Percentiles rank a stretch among this genome's conserved stretches.
Conservation (phyloP, 225 moss, liverwort and hornwort species). For the Physcomitrium patens region DNA sequence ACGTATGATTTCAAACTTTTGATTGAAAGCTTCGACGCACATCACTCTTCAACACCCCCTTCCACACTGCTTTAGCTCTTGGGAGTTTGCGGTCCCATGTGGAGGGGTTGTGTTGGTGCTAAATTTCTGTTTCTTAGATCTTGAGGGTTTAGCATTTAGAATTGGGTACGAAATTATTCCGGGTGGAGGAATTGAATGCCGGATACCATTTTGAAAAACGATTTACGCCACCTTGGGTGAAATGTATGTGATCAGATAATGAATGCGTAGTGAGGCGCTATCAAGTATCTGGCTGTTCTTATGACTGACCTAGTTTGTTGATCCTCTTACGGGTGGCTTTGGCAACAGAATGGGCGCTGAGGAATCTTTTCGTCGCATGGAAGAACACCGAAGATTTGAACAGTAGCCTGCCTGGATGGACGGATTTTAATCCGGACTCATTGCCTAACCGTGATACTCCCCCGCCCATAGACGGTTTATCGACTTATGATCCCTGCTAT, state of each 20-base stretch:
- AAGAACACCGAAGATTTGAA: neutral
- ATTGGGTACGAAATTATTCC: neutral
- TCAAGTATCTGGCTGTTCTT: neutral
- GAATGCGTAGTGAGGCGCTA: neutral
- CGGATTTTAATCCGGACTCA: neutral
- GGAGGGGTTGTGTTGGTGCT: neutral
- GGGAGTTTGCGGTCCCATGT: neutral
- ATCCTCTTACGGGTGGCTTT: neutral
- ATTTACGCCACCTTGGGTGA: neutral
- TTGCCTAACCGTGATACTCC: too few species aligned
- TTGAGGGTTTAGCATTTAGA: neutral
- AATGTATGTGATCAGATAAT: neutral
- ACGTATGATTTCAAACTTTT: neutral
- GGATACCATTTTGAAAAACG: neutral
- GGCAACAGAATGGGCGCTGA: neutral
- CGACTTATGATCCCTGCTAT: accelerated
- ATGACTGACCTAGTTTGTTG: neutral
- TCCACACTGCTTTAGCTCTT: neutral
- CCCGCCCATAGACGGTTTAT: too few species aligned
- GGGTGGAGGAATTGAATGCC: neutral
- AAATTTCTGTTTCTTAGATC: neutral
- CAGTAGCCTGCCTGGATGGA: slow-evolving; percentile 23
- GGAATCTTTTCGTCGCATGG: neutral
- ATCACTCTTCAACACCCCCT: neutral
- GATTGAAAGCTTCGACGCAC: neutral